These are phyloP conservation scores for Penicillium canescens DNA, from an alignment of 495 filamentous ascomycete species.

Conservation along the genomic window DNA sequence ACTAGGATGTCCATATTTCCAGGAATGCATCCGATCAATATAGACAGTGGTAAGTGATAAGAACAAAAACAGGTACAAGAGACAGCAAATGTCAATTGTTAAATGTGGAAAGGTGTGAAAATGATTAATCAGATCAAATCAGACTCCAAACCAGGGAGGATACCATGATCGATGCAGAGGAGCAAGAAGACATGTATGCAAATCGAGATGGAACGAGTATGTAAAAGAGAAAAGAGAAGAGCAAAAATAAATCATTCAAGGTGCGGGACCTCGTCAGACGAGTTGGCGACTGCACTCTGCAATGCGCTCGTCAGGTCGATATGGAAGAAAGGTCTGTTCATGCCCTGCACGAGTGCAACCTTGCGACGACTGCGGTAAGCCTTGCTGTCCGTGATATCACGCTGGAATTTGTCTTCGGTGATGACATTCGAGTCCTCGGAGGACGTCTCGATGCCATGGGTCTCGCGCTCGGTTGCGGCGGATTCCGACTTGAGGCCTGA, in stretches of 20 bases:
- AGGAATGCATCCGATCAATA: constrained; percentile 1
- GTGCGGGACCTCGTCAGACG: constrained; percentile 26
- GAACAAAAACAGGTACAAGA: not conserved
- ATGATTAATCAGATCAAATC: constrained; percentile 17
- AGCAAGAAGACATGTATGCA: constrained; percentile 6
- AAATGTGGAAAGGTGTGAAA: not conserved
- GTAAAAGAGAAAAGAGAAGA: not conserved
- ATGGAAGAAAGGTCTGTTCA: constrained; percentile 92
- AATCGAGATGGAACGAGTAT: constrained; percentile 3
- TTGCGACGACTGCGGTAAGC: constrained; percentile 42
- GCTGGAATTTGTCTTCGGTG: constrained; percentile 44
- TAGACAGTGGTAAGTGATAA: constrained; percentile 6
- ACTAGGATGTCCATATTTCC: not conserved
- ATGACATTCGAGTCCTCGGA: constrained; percentile 31
- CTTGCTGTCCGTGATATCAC: constrained; percentile 46
- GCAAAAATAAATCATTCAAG: constrained; percentile 3
- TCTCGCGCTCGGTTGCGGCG: constrained; percentile 32
- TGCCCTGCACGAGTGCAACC: constrained; percentile 73
- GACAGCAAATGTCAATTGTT: not conserved
- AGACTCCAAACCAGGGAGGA: constrained; percentile 26
- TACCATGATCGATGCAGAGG: constrained; percentile 18
- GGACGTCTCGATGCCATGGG: constrained; percentile 30
- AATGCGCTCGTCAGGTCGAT: constrained; percentile 90
- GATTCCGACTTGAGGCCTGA: constrained; percentile 27
- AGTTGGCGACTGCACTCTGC: constrained; percentile 83